A percentile compares a stretch with the other conserved stretches of the same genome.
phyloP scores from a whole-genome alignment of 2,329 filamentous ascomycete species.

The Leptographium lundbergii region DNA sequence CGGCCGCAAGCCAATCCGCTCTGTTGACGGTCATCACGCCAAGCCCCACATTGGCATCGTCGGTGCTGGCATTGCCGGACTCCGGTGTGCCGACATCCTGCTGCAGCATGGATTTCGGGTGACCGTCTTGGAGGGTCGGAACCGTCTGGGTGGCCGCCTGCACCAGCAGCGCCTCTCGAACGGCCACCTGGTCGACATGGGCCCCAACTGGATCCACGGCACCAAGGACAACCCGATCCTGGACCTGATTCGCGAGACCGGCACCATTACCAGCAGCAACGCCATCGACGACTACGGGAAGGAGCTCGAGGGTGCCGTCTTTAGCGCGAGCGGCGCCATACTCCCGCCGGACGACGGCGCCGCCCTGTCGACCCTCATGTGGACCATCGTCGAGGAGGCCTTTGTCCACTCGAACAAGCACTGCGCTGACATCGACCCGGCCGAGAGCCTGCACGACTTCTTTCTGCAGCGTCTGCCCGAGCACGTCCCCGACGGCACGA shows the following conservation, averaged over 20 bases:
- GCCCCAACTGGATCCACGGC: conserved; percentile 74
- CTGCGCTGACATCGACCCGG: conserved; percentile 30
- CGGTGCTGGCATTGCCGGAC: conserved; percentile 56
- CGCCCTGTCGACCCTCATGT: conserved; percentile 41
- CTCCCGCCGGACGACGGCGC: conserved; percentile 34
- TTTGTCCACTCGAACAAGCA: conserved; percentile 53
- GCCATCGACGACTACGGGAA: conserved; percentile 34
- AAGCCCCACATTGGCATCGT: conserved; percentile 50
- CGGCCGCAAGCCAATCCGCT: background rate
- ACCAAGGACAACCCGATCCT: conserved; percentile 58
- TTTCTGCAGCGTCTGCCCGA: conserved; percentile 31
- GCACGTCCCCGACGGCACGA: conserved; percentile 32
- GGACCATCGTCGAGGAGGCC: conserved; percentile 55
- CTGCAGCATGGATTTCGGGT: conserved; percentile 52
- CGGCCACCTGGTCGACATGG: conserved; percentile 40
- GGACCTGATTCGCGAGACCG: conserved; percentile 50
- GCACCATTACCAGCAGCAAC: conserved; percentile 33
- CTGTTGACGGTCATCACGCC: background rate
- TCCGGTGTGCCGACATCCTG: conserved; percentile 59
- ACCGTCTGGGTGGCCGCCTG: conserved; percentile 54
- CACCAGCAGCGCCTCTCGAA: conserved; percentile 36
- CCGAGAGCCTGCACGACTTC: conserved; percentile 40
- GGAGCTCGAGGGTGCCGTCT: conserved; percentile 21
- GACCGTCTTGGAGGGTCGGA: conserved; percentile 55
- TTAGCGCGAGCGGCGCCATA: conserved; percentile 41